Evolutionary conservation across 768 basidiomycete genomes (phyloP), one percentile per base, ranked within the genome.

Genomic region (Fomitopsis pulvina): DNA sequence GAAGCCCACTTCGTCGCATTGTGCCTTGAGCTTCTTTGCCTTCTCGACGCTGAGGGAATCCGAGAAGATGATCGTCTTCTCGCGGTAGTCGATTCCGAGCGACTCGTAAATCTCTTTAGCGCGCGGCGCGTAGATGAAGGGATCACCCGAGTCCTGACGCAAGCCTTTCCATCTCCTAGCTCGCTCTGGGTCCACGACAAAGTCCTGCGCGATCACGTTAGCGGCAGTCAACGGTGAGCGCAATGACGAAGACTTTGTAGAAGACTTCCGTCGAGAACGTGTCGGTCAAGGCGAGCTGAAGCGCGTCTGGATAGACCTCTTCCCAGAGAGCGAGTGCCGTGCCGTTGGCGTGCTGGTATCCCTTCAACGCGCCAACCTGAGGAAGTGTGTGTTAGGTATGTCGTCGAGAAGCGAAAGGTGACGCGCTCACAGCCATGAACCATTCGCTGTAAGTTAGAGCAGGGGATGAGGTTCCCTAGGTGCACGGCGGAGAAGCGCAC

Each of bases 111-210:
- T 73, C 53, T 77, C 72, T 60, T 83, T 87, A 8, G 83, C 92
- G 18, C 76, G 74, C 8, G 79, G 77, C 3, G 83, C 91, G 61
- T 91, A 98, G n/a, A 63, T 66, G 51, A 87, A 77, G 0, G 95
- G 92, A 60, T 95, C 85, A 3, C 96, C 96, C 1, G 90, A 93
- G 64, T 99, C 96, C 62, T 99, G 96, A 18, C 95, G 80, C 11
- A 99, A 71, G 0, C 86, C 85, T 4, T 73, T 69, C 95, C 95
- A 98, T 37, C 78, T 76, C 9, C 68, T 62, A 0, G 85, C 89
- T 2, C 81, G 78, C 28, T 71, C 77, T 1, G 77, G 75, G 56
- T 86, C 71, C 46, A 64, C 57, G 2, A 63, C 52, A 38, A 88
- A 81, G 56, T 85, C 84, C 85, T 87, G 52, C 8, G 21, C 5